phyloP scores from a whole-genome alignment of 306 rosid genomes.

The Dalbergia cultrata region DNA sequence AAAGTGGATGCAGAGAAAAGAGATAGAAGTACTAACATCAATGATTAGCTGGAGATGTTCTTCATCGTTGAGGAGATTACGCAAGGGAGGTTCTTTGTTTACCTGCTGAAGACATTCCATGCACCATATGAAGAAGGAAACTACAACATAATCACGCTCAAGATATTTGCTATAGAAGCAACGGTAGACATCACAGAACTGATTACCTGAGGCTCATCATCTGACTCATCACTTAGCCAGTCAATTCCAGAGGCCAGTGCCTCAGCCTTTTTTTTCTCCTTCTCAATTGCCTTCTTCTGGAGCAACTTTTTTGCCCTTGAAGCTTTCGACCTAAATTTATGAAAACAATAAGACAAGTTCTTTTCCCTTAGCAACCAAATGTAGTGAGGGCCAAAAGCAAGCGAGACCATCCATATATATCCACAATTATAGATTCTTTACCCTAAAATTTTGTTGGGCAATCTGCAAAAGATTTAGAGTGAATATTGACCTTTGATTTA shows the following conservation, averaged over 20 bases:
- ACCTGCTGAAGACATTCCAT: conserved; percentile 53
- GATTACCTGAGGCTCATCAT: conserved; percentile 68
- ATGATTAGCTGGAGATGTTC: conserved; percentile 73
- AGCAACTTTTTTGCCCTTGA: conserved; percentile 79
- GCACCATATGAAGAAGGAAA: conserved; percentile 38
- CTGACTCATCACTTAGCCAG: conserved; percentile 82
- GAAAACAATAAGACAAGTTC: conserved; percentile 21
- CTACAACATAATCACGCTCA: conserved; percentile 32
- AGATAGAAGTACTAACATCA: conserved; percentile 66
- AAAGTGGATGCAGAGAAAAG: conserved; percentile 8
- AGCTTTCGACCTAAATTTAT: conserved; percentile 74
- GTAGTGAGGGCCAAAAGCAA: conserved; percentile 18
- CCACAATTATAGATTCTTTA: background rate
- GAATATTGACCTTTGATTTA: background rate
- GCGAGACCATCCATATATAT: background rate
- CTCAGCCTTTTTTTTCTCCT: conserved; percentile 75
- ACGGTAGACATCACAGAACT: conserved; percentile 11
- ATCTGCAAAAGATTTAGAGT: conserved; percentile 17
- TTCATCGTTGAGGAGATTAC: conserved; percentile 73
- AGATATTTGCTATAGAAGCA: conserved; percentile 32
- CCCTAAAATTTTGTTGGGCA: background rate
- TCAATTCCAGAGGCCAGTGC: conserved; percentile 80
- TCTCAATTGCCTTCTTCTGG: conserved; percentile 67
- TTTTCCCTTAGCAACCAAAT: conserved; percentile 7
- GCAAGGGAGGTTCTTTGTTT: conserved; percentile 69